phyloP scores from a whole-genome alignment of 1,139 yeast genomes.

The Nakaseomyces glabratus region DNA sequence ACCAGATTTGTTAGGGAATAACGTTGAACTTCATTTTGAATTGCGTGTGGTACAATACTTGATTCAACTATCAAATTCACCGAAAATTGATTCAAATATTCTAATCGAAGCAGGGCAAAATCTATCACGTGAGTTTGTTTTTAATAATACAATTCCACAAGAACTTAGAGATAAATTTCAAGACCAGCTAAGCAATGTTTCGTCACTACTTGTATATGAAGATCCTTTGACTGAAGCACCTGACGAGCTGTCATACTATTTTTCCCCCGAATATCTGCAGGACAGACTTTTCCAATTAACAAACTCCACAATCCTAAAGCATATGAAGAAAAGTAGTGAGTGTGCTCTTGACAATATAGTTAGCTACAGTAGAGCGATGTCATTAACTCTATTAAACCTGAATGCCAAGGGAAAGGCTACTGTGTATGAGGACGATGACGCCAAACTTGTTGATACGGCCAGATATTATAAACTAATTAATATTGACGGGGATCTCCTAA shows the following conservation, averaged over 20 bases:
- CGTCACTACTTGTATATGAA: constrained; percentile 45
- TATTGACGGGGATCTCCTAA: constrained; percentile 28
- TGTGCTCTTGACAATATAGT: constrained; percentile 26
- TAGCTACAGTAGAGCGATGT: constrained; percentile 28
- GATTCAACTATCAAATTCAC: constrained; percentile 32
- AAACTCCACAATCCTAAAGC: constrained; percentile 21
- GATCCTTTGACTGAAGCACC: constrained; percentile 35
- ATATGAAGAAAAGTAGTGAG: constrained; percentile 23
- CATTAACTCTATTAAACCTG: constrained; percentile 19
- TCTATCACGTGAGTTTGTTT: constrained; percentile 35
- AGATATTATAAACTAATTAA: constrained; percentile 26
- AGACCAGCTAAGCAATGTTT: constrained; percentile 36
- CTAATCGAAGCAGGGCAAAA: constrained; percentile 42
- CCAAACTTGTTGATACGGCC: constrained; percentile 13
- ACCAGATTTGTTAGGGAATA: constrained; percentile 38
- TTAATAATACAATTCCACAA: constrained; percentile 25
- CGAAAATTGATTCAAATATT: constrained; percentile 30
- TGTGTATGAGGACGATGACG: constrained; percentile 7
- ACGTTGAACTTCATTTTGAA: constrained; percentile 43
- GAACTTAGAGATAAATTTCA: constrained; percentile 24
- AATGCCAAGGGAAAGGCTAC: constrained; percentile 15
- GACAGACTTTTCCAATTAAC: constrained; percentile 27
- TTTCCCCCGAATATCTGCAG: constrained; percentile 24
- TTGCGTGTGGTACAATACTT: constrained; percentile 42
- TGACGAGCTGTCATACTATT: constrained; percentile 21